Evolutionary conservation across 179 eudicot species (phyloP).

Genomic region (Nepenthes alata): DNA sequence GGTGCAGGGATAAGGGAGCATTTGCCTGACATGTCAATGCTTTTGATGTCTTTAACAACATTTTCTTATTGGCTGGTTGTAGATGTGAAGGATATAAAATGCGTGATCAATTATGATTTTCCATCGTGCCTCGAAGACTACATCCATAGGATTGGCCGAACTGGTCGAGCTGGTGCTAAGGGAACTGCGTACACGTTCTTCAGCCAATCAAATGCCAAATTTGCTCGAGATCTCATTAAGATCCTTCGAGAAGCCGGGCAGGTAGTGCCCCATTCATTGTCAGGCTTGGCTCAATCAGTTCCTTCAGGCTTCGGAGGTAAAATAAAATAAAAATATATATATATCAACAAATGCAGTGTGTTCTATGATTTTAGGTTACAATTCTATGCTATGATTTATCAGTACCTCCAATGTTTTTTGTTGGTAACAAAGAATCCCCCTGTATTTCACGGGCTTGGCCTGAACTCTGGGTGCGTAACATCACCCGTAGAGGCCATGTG

Average conservation of each 20-base stretch:
- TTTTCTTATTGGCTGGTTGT: constrained; percentile 9
- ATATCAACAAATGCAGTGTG: no score
- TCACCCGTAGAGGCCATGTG: no score
- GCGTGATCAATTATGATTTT: constrained; percentile 79
- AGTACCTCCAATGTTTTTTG: neutral
- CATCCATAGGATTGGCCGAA: constrained; percentile 84
- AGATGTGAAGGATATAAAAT: constrained; percentile 96
- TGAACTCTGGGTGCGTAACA: no score
- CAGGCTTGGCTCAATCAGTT: constrained; percentile 52
- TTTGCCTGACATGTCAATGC: constrained; percentile 2
- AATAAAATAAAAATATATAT: neutral
- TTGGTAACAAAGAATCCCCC: neutral
- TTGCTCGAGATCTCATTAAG: constrained; percentile 65
- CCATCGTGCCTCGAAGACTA: constrained; percentile 82
- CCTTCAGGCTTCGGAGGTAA: constrained; percentile 53
- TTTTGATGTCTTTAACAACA: constrained; percentile 5
- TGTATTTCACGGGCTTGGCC: neutral
- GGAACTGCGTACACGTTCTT: constrained; percentile 84
- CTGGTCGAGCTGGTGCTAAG: constrained; percentile 90
- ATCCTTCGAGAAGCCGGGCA: constrained; percentile 95
- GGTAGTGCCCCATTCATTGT: constrained; percentile 59
- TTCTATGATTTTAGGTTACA: no score
- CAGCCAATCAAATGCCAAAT: constrained; percentile 84
- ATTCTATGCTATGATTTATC: neutral
- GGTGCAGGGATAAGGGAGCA: constrained; percentile 74